Evolutionary conservation across 2,329 filamentous ascomycete species (phyloP).

Genomic region (Calonectria hawksworthii): DNA sequence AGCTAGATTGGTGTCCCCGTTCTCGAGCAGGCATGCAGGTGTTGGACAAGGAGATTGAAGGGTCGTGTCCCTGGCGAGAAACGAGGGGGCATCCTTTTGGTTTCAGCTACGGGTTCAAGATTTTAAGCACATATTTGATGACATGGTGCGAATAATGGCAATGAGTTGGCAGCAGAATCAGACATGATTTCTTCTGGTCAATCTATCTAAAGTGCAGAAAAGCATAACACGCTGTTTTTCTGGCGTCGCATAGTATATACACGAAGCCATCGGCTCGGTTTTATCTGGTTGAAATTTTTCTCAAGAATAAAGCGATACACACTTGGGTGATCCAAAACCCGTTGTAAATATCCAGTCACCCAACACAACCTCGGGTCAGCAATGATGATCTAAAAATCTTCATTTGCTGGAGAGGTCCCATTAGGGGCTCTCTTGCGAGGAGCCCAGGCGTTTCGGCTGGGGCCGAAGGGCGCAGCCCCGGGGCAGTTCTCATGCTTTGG

Average conservation of each 20-base stretch:
- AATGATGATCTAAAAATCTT: neutral
- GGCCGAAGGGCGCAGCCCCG: conserved; percentile 1
- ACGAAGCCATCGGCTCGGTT: conserved; percentile 4
- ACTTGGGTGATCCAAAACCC: neutral
- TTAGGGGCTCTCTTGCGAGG: neutral
- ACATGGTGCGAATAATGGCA: neutral
- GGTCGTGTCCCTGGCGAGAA: neutral
- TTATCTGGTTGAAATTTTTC: conserved; percentile 6
- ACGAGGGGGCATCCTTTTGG: neutral
- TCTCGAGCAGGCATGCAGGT: neutral
- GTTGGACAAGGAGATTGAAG: neutral
- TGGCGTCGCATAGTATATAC: conserved; percentile 17
- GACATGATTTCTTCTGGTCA: neutral
- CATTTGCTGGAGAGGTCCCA: neutral
- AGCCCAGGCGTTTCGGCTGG: conserved; percentile 2
- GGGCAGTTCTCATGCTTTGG: conserved; percentile 48
- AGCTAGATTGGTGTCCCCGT: neutral
- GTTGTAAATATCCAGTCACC: neutral
- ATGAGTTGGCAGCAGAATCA: neutral
- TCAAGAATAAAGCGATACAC: neutral
- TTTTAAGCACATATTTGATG: neutral
- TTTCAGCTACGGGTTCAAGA: neutral
- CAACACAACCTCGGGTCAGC: neutral
- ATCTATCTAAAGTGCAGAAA: neutral
- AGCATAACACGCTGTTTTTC: conserved; percentile 3